Evolutionary conservation across 2,329 filamentous ascomycete species (phyloP).

Genomic region (Trichothecium roseum): DNA sequence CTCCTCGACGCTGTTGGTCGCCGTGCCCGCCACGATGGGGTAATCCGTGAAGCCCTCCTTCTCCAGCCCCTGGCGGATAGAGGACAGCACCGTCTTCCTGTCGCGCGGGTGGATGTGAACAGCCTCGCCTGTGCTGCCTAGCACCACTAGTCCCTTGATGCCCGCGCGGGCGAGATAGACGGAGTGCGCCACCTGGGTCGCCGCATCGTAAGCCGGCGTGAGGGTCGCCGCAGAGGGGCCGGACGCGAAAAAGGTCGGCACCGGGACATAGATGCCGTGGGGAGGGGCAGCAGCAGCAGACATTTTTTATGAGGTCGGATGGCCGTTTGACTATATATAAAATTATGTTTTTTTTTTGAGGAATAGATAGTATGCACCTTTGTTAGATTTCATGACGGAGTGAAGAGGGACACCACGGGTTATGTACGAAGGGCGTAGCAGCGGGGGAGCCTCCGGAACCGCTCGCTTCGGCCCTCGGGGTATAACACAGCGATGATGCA

Average conservation of each 20-base stretch:
- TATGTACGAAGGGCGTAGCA: no score
- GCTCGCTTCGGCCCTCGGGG: no score
- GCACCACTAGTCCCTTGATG: constrained; percentile 49
- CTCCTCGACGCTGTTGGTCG: constrained; percentile 41
- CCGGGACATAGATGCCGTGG: constrained; percentile 43
- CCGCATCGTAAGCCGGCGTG: constrained; percentile 42
- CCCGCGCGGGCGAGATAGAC: constrained; percentile 49
- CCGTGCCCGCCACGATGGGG: constrained; percentile 41
- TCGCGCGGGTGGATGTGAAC: constrained; percentile 48
- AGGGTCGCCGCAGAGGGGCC: constrained; percentile 28
- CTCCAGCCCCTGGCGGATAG: constrained; percentile 42
- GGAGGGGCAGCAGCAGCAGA: constrained; percentile 21
- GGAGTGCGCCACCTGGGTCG: constrained; percentile 46
- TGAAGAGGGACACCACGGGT: no score
- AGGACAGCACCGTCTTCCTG: constrained; percentile 41
- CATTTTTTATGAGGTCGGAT: no score
- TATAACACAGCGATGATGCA: no score
- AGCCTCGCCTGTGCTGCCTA: constrained; percentile 54
- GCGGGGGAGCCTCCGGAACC: no score
- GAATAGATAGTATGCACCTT: no score
- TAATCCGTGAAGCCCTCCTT: constrained; percentile 46
- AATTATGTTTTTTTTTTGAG: no score
- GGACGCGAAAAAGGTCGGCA: constrained; percentile 50
- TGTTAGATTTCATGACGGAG: no score
- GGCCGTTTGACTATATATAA: no score